Evolutionary conservation across 306 rosid genomes (phyloP).

Genomic region (Heteromeles arbutifolia): DNA sequence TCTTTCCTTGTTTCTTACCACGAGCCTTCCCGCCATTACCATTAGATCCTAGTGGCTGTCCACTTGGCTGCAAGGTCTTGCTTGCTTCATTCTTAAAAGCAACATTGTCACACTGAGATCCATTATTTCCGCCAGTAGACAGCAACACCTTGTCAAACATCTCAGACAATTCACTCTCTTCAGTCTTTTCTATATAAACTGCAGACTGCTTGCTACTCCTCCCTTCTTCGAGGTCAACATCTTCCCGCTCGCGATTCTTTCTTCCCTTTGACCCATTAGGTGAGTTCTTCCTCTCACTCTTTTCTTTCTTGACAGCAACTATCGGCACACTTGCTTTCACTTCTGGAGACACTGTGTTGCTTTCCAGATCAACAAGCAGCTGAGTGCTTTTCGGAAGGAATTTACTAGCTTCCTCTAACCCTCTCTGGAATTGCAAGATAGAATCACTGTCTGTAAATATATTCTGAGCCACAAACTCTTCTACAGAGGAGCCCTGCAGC

Average conservation of each 20-base stretch:
- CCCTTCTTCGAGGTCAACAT: conserved; percentile 25
- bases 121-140: not conserved
- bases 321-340: conserved; percentile 15
- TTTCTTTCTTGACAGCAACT: conserved; percentile 16
- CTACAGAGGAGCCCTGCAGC: conserved; percentile 26
- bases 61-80: conserved; percentile 11
- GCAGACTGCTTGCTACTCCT: conserved; percentile 43
- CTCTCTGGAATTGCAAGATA: conserved; percentile 58
- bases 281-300: conserved; percentile 31
- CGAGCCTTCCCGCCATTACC: conserved; percentile 18
- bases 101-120: conserved; percentile 5
- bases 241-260: conserved; percentile 30
- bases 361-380: conserved; percentile 39
- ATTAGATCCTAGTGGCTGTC: conserved; percentile 6
- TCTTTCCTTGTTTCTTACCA: conserved; percentile 16
- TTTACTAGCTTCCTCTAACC: conserved; percentile 85
- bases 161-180: conserved; percentile 24
- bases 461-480: conserved; percentile 54
- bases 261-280: conserved; percentile 28
- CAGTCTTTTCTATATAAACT: conserved; percentile 17
- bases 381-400: conserved; percentile 58
- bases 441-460: conserved; percentile 57
- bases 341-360: conserved; percentile 7
- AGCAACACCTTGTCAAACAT: conserved; percentile 36
- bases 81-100: conserved; percentile 7